Evolutionary conservation across 106 monocot genomes (phyloP), one percentile per base, ranked within the genome.

Genomic region (Dioscorea dumetorum): DNA sequence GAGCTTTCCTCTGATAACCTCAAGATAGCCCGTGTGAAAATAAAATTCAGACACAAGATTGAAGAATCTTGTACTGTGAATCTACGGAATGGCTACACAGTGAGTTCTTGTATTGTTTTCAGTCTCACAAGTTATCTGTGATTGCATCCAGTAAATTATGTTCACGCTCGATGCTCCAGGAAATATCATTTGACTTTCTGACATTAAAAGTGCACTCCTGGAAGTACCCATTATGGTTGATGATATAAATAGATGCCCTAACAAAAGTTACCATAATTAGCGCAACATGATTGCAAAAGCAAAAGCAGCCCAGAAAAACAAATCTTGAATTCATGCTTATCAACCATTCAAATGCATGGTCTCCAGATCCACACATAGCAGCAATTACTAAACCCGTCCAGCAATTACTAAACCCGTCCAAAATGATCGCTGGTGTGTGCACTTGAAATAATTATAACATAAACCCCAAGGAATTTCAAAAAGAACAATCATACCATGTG

Each of bases 101-200:
- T 3, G 41, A 41, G 41, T 41, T 56, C 54, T 19, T 18, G 54
- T 14, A 56, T 60, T 60, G 60, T 23, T 23, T 60, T 41, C 9
- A 41, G 41, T 41, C 10, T 33, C 64, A 58, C 15, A 58, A 41
- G 49, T 23, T 35, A 19, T 54, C 67, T 62, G 62, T 24, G 31
- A 57, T 49, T 18, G 60, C 52, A 59, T 58, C 58, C 2, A 90
- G 52, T 49, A 86, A 60, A 72, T 81, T 90, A 59, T 83, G 18
- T 66, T 86, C 80, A 17, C 83, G 74, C 66, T 86, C 83, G 72
- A 90, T 63, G 60, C 72, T 76, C 80, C 80, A 90, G 5, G 67
- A 78, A 52, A 75, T 71, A 35, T 78, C 81, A 34, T 74, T 81
- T 17, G 64, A 53, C 62, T 76, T 75, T 7, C 61, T 63, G 50